Evolutionary conservation across 177 flowering plant genomes (phyloP).

Genomic region (Telopea speciosissima): DNA sequence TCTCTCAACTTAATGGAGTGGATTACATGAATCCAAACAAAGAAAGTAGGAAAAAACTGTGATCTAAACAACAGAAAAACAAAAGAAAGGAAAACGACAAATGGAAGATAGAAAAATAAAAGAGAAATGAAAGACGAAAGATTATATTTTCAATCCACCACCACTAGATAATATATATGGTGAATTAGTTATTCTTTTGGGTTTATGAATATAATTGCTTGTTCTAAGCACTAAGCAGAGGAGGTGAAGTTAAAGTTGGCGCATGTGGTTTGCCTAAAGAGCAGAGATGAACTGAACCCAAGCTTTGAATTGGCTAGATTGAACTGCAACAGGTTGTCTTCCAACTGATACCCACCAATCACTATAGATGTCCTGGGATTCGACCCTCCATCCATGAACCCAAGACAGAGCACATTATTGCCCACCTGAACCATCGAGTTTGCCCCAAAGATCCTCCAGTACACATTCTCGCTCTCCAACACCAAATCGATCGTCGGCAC

Average conservation of each 20-base stretch:
- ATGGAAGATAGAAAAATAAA: no score
- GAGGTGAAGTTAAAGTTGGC: conserved; percentile 61
- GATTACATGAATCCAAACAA: no score
- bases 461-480: conserved; percentile 26
- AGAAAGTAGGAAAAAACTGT: no score
- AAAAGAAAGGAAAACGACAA: no score
- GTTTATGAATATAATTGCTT: no score
- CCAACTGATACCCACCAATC: conserved; percentile 39
- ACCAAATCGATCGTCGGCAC: conserved; percentile 48
- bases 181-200: no score
- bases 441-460: conserved; percentile 48
- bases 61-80: no score
- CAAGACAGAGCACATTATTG: conserved; percentile 40
- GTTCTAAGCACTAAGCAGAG: conserved; percentile 24
- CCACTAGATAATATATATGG: no score
- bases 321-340: conserved; percentile 34
- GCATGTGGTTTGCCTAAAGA: conserved; percentile 40
- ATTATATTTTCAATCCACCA: no score
- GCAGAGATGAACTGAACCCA: conserved; percentile 37
- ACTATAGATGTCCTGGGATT: conserved; percentile 49
- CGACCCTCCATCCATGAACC: conserved; percentile 45
- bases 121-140: no score
- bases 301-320: conserved; percentile 30
- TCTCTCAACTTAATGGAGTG: no score
- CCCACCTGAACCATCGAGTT: conserved; percentile 47